Evolutionary conservation across 495 filamentous ascomycete species (phyloP).

Genomic region (Cercophora newfieldiana): DNA sequence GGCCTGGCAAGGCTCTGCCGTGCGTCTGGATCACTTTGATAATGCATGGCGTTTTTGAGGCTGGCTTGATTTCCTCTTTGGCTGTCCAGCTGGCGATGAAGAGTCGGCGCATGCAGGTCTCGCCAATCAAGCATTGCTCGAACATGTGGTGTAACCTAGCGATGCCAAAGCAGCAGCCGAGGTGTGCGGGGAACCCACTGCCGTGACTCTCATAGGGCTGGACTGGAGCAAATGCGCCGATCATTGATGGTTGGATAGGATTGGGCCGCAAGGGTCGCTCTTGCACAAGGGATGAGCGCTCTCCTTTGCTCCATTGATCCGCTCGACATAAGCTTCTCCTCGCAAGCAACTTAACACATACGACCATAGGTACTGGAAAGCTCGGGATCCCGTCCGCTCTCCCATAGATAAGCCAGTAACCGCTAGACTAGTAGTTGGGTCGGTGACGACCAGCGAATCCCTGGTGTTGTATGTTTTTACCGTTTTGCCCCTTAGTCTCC

Average conservation of each 20-base stretch:
- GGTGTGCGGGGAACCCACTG: not conserved
- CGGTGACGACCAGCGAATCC: slow-evolving; percentile 43
- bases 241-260: not conserved
- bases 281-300: too few relatives aligned
- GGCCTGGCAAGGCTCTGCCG: not conserved
- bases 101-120: not conserved
- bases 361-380: slow-evolving; percentile 34
- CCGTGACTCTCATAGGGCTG: not conserved
- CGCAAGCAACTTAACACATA: slow-evolving; percentile 3
- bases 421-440: slow-evolving; percentile 41
- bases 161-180: not conserved
- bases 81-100: not conserved
- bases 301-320: too few relatives aligned
- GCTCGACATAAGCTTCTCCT: too few relatives aligned
- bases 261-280: too few relatives aligned
- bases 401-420: slow-evolving; percentile 43
- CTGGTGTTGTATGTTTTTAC: slow-evolving; percentile 24
- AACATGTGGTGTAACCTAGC: not conserved
- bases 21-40: not conserved
- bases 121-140: not conserved
- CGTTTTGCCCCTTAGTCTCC: too few relatives aligned
- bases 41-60: not conserved
- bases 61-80: not conserved
- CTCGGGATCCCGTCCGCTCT: slow-evolving; percentile 54
- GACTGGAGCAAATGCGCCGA: not conserved